These are phyloP conservation scores for Podaxis sp. DNA, from an alignment of 768 basidiomycete species.

Conservation along the genomic window DNA sequence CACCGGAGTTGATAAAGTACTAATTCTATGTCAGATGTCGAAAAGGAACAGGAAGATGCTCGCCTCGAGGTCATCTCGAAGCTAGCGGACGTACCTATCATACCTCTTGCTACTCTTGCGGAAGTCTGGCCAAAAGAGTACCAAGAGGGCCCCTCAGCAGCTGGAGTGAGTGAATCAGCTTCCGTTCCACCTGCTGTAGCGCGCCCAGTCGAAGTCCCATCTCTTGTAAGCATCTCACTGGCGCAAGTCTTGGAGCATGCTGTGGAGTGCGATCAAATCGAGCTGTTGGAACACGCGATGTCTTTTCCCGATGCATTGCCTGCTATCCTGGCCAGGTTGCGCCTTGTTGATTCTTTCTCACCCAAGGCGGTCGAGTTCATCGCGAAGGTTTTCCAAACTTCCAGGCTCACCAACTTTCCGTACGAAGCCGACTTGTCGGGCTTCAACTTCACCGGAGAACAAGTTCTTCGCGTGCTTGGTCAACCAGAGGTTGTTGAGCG, in stretches of 20 bases:
- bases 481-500: too few species aligned
- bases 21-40: neutral
- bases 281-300: neutral
- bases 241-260: neutral
- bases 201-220: neutral
- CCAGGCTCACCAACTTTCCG: neutral
- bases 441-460: conserved; percentile 3
- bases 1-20: neutral
- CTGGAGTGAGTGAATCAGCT: too few species aligned
- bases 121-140: too few species aligned
- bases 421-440: neutral
- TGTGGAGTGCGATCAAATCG: neutral
- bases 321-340: neutral
- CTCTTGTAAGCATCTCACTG: neutral
- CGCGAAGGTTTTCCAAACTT: neutral
- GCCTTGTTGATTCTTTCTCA: neutral
- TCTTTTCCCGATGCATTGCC: neutral
- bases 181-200: too few species aligned
- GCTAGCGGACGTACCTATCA: too few species aligned
- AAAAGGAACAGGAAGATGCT: neutral
- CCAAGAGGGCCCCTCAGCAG: too few species aligned
- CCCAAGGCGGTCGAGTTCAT: neutral
- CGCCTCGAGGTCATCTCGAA: too few species aligned
- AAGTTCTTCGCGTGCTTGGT: neutral
- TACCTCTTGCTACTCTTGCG: too few species aligned